A percentile compares a stretch with the other conserved stretches of the same genome.
Conservation (phyloP, 257 asterid species). For the Apocynum venetum region DNA sequence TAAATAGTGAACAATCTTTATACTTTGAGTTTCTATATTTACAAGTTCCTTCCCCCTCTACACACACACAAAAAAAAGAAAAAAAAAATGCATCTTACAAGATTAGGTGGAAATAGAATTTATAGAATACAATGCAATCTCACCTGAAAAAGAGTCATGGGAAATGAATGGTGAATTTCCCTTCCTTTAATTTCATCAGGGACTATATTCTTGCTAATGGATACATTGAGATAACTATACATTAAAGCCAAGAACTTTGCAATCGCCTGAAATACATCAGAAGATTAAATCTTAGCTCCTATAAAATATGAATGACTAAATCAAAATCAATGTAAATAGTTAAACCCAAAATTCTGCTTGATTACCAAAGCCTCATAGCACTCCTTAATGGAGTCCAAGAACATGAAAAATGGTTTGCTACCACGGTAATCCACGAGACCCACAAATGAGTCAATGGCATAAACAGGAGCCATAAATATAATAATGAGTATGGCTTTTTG, state of each 20-base stretch:
- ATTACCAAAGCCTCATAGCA: conserved; percentile 86
- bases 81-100: neutral
- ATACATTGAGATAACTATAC: conserved; percentile 66
- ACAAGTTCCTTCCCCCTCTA: neutral
- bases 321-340: neutral
- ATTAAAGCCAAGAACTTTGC: conserved; percentile 82
- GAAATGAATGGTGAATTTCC: conserved; percentile 84
- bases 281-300: neutral
- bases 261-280: conserved; percentile 51
- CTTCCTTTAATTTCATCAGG: conserved; percentile 95
- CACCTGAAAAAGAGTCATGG: conserved; percentile 88
- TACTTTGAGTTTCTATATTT: neutral
- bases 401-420: conserved; percentile 53
- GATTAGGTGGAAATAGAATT: neutral
- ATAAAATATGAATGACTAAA: neutral
- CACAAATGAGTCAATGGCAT: conserved; percentile 62
- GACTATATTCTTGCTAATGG: conserved; percentile 56
- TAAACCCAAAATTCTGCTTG: conserved; percentile 5
- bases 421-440: conserved; percentile 66
- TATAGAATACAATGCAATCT: conserved; percentile 14
- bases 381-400: conserved; percentile 58
- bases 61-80: no score
- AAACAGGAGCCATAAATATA: conserved; percentile 73
- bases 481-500: conserved; percentile 70
- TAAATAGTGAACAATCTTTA: neutral